Evolutionary conservation across 805 yeast species (phyloP), one percentile per base, ranked within the genome.

Genomic region (Lachancea waltii): DNA sequence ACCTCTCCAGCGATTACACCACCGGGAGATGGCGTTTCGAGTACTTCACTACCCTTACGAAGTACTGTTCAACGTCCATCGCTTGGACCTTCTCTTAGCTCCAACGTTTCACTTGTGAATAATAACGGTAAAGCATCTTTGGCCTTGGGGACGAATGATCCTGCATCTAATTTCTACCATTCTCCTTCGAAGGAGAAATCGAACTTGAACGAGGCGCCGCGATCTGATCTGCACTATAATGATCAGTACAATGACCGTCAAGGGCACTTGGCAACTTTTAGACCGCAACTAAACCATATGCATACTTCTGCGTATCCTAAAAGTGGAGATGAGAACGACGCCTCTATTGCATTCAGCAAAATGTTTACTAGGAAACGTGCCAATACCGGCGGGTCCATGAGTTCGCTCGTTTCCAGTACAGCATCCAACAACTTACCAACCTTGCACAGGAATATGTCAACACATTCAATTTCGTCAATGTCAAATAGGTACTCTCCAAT

Each of bases 341-440:
- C 64, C 4, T 55, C 63, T 6, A 48, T 58, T 20, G 64, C 63
- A 39, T 60, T 60, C 31, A 56, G 56, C 36, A 60, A 58, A 36
- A 49, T 60, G 49, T 56, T 58, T 38, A 49, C 55, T n/a, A 49
- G 54, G 41, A 58, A 55, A 40, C 47, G 56, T 39, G 47, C 58
- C 32, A 55, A 54, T 38, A 56, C 57, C 34, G 48, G 47, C 44
- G 56, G 53, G 44, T 55, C 64, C 42, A 52, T 47, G 47, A 47
- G 53, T 42, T 53, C 60, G 26, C 34, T 47, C 30, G 40, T 44
- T 25, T 55, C 59, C 36, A 34, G 43, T 25, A 41, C 39, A 20
- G 42, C 40, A 35, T 24, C 36, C 35, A 30, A 18, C 28, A 38
- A 49, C 23, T 21, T 27, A 11, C 41, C 49, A 2, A 18, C 45